Evolutionary conservation across 2,329 filamentous ascomycete genomes (phyloP), one percentile per base, ranked within the genome.

Genomic region (Paecilomyces dactylethromorphus): DNA sequence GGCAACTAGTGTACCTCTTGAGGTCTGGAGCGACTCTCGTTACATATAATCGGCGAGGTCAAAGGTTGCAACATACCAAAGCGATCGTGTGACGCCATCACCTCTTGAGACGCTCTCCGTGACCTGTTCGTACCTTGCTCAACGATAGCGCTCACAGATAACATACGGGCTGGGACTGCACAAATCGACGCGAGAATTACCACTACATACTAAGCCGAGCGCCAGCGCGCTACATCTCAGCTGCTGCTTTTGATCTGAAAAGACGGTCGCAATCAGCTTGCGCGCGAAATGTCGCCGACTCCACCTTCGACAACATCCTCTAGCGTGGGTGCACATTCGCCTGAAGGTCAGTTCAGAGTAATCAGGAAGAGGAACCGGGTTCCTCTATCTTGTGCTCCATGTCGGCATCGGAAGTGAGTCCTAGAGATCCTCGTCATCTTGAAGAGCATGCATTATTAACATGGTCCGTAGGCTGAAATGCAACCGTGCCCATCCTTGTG

Each of bases 291-390:
- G 74, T 68, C 71, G 54, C 76, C 71, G 29, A 78, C 73, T 61
- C 74, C 74, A 53, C 69, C 76, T 59, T 77, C 75, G 60, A 90
- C 88, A 57, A 87, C 86, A 35, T 89, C 90, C 8, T 94, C 91
- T 15, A 86, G 80, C 64, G 87, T 87, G 60, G 85, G 88, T 63
- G 82, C 80, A 24, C 88, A 89, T 62, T 96, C 92, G 52, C 91
- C 92, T 33, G 91, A 96, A 73, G 86, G 90, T 56, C 89, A 93
- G 65, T 96, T 90, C 69, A 86, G 91, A 66, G 88, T 97, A 55
- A 90, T 97, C 60, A 87, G 93, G 65, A 96, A 95, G 79, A 86
- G 93, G 72, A 97, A 97, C 70, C 84, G 93, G 60, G 88, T 97
- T 15, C 93, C 93, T 53, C 81, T 97, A 55, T 97, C 92, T 69